phyloP scores from a whole-genome alignment of 2,329 filamentous ascomycete genomes.

The Cladophialophora yegresii region DNA sequence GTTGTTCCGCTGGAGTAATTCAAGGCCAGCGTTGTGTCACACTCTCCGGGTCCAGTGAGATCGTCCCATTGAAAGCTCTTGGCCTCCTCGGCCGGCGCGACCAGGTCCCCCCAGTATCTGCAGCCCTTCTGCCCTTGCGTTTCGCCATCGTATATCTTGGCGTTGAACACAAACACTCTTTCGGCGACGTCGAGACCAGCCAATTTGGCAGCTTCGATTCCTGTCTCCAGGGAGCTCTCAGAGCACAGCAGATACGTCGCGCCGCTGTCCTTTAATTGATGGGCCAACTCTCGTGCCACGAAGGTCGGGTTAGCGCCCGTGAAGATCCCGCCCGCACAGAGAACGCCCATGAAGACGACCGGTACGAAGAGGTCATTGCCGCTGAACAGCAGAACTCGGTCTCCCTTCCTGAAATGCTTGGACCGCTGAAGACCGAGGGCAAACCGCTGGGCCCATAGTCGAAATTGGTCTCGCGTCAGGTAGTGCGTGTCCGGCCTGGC shows the following conservation, averaged over 20 bases:
- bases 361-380: conserved; percentile 71
- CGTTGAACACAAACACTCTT: conserved; percentile 34
- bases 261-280: conserved; percentile 69
- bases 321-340: conserved; percentile 74
- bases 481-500: conserved; percentile 63
- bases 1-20: conserved; percentile 78
- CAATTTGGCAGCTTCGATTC: conserved; percentile 33
- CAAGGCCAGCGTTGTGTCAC: conserved; percentile 56
- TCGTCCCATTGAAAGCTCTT: conserved; percentile 35
- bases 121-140: conserved; percentile 24
- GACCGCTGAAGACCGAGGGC: conserved; percentile 63
- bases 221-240: conserved; percentile 31
- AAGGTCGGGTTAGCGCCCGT: conserved; percentile 69
- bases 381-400: conserved; percentile 70
- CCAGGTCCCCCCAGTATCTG: conserved; percentile 32
- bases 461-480: conserved; percentile 62
- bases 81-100: conserved; percentile 31
- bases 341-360: conserved; percentile 64
- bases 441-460: conserved; percentile 67
- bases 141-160: conserved; percentile 29
- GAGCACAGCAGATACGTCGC: conserved; percentile 64
- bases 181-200: conserved; percentile 29
- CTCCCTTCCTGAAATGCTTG: conserved; percentile 61
- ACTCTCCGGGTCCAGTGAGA: conserved; percentile 49
- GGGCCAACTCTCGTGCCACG: conserved; percentile 67